Base-by-base conservation (phyloP, 768 basidiomycete genomes). In the Mycena rosella region DNA sequence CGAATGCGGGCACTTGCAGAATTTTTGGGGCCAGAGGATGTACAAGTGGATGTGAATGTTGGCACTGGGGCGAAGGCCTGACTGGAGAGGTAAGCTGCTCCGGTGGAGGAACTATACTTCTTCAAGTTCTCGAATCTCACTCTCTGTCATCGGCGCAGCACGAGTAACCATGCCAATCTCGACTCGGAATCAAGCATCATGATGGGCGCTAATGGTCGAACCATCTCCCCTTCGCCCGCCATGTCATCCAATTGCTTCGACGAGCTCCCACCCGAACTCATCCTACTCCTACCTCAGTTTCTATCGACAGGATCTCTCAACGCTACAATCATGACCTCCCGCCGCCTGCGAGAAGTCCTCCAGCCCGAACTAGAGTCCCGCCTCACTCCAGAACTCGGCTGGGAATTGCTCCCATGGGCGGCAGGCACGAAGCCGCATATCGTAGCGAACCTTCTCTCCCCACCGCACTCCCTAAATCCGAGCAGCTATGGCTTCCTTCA, bases 351-450 rank as follows among this genome's bases (percentile, higher is more conserved):
- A 34, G 32, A 56, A 10, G 36, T 55, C 58, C 65, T 66, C 17
- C 65, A 60, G 34, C 42, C 38, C 1, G 51, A 54, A 18, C 59
- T 66, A 1, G 65, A 66, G 11, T n/a, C 65, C 7, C 65, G 65
- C 30, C 2, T 66, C 26, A 66, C 65, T n/a, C 51, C 57, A 2
- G 49, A n/a, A 2, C 40, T 66, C 24, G 57, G 49, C 24, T 6
- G 34, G 2, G 10, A 20, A 3, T 24, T 67, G 15, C 53, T 67
- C 6, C 27, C 48, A 18, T 60, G 59, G 58, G 65, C 51, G 9
- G 52, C 59, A 24, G 45, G 5, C 15, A 49, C 60, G 7, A 57
- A 58, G 4, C 66, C 60, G n/a, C 55, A 68, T 40, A 52, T 63
- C 54, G 34, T 68, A 2, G 5, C 53, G 7, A 68, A 63, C 24